Conservation (phyloP, 768 basidiomycete species). For the Mycena crocata region DNA sequence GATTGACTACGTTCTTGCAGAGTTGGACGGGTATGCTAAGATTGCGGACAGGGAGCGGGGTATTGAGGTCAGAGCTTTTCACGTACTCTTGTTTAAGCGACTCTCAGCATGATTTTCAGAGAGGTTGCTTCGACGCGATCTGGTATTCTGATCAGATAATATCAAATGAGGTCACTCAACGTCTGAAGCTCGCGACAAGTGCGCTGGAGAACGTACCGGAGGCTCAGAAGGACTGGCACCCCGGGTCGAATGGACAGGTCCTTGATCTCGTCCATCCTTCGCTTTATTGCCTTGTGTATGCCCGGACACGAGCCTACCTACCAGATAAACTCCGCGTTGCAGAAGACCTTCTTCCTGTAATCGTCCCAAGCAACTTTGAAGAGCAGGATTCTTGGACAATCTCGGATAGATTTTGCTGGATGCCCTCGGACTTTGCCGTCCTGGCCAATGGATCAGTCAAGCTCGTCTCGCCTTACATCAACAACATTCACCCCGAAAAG, state of each 20-base stretch:
- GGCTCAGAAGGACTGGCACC: constrained; percentile 43
- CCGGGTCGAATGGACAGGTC: constrained; percentile 36
- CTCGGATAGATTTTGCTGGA: constrained; percentile 15
- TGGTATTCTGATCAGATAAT: constrained; percentile 37
- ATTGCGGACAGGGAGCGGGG: constrained; percentile 23
- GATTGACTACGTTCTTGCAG: constrained; percentile 31
- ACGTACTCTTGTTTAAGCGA: background rate
- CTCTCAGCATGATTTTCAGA: background rate
- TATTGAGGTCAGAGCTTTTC: constrained; percentile 15
- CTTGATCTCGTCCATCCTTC: too few species aligned
- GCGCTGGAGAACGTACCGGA: constrained; percentile 35
- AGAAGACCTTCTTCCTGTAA: background rate
- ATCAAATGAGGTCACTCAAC: constrained; percentile 12
- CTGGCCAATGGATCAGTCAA: constrained; percentile 12
- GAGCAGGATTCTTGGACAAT: background rate
- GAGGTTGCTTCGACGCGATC: constrained; percentile 31
- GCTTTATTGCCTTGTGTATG: constrained; percentile 39
- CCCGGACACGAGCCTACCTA: constrained; percentile 26
- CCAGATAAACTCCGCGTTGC: background rate
- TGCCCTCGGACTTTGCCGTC: constrained; percentile 25
- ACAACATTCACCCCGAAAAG: constrained; percentile 19
- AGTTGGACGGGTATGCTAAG: constrained; percentile 26
- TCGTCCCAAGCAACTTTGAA: background rate
- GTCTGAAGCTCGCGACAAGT: constrained; percentile 19
- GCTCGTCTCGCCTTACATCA: constrained; percentile 28